Base-by-base conservation (phyloP, 371 early-diverging fungal species). In the Rhizopus microsporus region DNA sequence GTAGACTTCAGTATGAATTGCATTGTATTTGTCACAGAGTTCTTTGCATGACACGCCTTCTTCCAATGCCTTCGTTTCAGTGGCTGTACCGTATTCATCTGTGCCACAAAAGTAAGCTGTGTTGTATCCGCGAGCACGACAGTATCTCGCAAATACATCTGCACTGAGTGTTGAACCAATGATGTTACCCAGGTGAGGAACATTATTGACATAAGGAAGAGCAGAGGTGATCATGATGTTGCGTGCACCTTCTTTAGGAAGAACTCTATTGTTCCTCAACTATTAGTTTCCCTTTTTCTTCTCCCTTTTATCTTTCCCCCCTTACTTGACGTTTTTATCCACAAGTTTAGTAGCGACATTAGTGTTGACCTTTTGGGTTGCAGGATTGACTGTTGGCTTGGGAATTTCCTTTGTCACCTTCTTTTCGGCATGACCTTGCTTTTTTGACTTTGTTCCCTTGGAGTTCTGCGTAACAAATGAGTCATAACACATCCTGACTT, bases 51-150 rank as follows among this genome's bases (percentile, higher is more conserved):
- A 78, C 7, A 93, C 78, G 7, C 90, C 89, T 64, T 96, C 96
- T 63, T 96, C 92, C 32, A 99, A 74, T 5, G 99, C 99, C 75
- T 96, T 97, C 45, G 99, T 99, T 81, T 99, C 99, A 4, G 99
- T 99, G 9, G 99, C 98, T 30, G 99, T 99, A 55, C 99, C 99
- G 75, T 99, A 99, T 80, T 99, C 99, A 75, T 99, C 99, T 2
- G 99, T 99, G 62, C 99, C 99, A 76, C 98, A 96, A 46, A 99
- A 86, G 68, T 82, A 96, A n/a, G 96, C 72, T 3, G 91, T 88
- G 69, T 98, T 96, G 73, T 91, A 82, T n/a, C 92, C 93, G 42
- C 96, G 90, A 54, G 89, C 77, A 54, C 97, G 95, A 57, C 89
- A 93, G 80, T 88, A 99, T 74, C 90, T 85, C 34, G 97, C 92